Evolutionary conservation across 148 eudicot genomes (phyloP), one percentile per base, ranked within the genome.

Genomic region (Arctostaphylos glauca): DNA sequence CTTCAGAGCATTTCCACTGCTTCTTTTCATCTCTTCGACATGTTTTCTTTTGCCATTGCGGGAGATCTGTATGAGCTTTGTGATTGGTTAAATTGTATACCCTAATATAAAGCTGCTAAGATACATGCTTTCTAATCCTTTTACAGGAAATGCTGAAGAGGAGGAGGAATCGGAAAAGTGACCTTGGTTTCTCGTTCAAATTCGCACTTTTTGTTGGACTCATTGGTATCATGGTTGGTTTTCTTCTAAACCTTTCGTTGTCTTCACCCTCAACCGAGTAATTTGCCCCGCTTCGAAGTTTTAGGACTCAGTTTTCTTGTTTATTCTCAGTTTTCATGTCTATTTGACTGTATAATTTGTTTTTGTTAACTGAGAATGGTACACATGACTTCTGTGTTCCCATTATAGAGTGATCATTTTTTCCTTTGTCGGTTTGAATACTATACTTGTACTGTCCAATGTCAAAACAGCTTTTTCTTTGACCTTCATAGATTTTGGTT

Each of bases 211-310:
- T 90, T 49, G 95, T 90, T 87, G 94, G 89, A 53, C 80, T 92
- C 50, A 87, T 93, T 21, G 97, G 98, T 6, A 82, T 92, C 47
- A 80, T 89, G 88, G 88, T 90, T 31, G 98, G 98, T 68, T 85
- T 95, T 79, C 86, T 92, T 79, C 79, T 95, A 60, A 95, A 91
- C 80, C 77, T 91, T 73, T 85, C 85, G 6, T 23, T 85, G 7
- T 84, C 94, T 76, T 90, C 94, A 16, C 89, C 98, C 76, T 72
- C 90, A 50, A 18, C 85, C 43, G 87, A 70, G 14, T 87, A 84
- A 83, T 7, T 46, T 74, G 58, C 77, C 50, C 64, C 19, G 43
- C 16, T 85, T 81, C 55, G 71, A 70, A 50, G 73, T 23, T 53
- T 56, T 47, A 59, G 41, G 71, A 52, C 23, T 7, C n/a, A 43